phyloP scores from a whole-genome alignment of 352 stramenopile species.

The Globisporangium nagaii region DNA sequence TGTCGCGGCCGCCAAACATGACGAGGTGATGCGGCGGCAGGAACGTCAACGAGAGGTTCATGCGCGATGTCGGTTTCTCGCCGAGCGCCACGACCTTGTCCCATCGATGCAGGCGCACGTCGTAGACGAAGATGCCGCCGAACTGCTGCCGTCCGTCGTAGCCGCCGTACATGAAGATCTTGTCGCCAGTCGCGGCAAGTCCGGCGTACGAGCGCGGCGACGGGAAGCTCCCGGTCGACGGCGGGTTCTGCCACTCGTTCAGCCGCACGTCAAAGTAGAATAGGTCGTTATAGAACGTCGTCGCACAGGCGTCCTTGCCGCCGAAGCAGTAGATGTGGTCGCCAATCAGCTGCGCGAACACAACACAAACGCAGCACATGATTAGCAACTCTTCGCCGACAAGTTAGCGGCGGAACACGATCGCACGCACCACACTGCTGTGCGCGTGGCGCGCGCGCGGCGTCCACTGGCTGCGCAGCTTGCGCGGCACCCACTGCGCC shows the following conservation, averaged over 20 bases:
- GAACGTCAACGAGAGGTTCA: conserved; percentile 63
- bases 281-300: conserved; percentile 60
- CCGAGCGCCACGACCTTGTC: conserved; percentile 30
- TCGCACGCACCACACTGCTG: conserved; percentile 42
- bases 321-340: conserved; percentile 70
- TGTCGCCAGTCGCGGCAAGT: conserved; percentile 42
- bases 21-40: conserved; percentile 37
- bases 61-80: conserved; percentile 40
- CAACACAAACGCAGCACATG: background rate
- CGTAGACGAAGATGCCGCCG: conserved; percentile 52
- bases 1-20: conserved; percentile 54
- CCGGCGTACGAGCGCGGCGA: conserved; percentile 43
- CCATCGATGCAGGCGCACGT: conserved; percentile 44
- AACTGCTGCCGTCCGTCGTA: conserved; percentile 51
- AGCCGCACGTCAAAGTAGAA: conserved; percentile 68
- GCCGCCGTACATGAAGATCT: conserved; percentile 65
- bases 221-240: conserved; percentile 23
- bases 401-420: no score
- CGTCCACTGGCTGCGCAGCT: conserved; percentile 54
- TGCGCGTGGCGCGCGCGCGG: conserved; percentile 49
- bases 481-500: conserved; percentile 40
- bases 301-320: conserved; percentile 44
- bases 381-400: no score
- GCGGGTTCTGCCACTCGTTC: conserved; percentile 49
- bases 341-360: conserved; percentile 28